Conservation (phyloP, 73 alveolate species). For the Urostyla sp. region DNA sequence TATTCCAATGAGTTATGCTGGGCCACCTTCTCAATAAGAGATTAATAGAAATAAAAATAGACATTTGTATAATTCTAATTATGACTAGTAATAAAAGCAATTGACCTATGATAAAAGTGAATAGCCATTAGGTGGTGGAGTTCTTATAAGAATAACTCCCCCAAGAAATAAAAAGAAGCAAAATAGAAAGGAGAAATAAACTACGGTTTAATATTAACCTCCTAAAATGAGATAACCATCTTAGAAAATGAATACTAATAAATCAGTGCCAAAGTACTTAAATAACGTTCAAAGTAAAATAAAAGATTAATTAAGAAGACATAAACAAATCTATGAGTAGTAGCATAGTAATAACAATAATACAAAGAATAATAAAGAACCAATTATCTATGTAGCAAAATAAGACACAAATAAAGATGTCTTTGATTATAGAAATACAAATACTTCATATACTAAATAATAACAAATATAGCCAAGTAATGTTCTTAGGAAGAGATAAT, state of each 20-base stretch:
- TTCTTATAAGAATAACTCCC: constrained; percentile 22
- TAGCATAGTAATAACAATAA: neutral
- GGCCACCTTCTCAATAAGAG: constrained; percentile 53
- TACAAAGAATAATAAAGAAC: neutral
- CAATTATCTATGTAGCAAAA: constrained; percentile 3
- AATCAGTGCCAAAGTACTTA: neutral
- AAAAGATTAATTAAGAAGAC: constrained; percentile 10
- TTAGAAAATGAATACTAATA: neutral
- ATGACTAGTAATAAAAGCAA: neutral
- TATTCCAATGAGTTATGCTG: constrained; percentile 54
- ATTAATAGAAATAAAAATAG: constrained; percentile 27
- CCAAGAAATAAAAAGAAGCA: constrained; percentile 9
- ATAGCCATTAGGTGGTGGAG: constrained; percentile 17
- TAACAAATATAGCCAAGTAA: no score
- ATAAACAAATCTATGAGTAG: neutral
- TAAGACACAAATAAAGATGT: no score
- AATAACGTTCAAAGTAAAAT: constrained; percentile 11
- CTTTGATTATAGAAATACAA: no score
- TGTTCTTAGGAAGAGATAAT: no score
- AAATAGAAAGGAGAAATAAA: neutral
- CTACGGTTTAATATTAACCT: neutral
- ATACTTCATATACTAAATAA: no score
- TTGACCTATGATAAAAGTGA: neutral
- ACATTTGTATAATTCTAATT: neutral
- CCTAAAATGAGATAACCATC: neutral